Base-by-base conservation (phyloP, 1,139 yeast genomes). In the Suhomyces taliae region DNA sequence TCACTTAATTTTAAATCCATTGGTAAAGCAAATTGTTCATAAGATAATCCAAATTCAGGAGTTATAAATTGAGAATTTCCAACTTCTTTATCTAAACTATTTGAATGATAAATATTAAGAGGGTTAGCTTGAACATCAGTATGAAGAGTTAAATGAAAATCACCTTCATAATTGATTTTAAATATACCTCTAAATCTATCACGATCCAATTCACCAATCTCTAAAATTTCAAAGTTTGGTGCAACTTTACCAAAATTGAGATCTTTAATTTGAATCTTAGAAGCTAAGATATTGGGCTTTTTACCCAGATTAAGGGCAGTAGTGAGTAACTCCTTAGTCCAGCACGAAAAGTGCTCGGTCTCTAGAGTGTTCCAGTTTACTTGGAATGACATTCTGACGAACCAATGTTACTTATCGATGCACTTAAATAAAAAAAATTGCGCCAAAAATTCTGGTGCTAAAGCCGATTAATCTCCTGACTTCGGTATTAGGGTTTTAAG, bases 51-150 rank as follows among this genome's bases (percentile, higher is more conserved):
- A 56, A 89, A 86, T 31, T 77, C 73, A 0, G 96, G 96, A 34
- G 81, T 74, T 6, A 85, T 75, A 59, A 88, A 89, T 41, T 54
- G 54, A 12, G 62, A 50, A 29, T 51, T 57, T 15, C 53, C 56
- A 59, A 68, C 56, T 46, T 73, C 78, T 27, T 61, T 56, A 48
- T 77, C 83, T 44, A 67, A 63, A 24, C 80, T 66, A 53, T 74
- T 79, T 55, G 73, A 76, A 45, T 79, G 72, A 60, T 86, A 84
- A 38, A 87, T 88, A 53, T 85, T 85, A 47, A 89, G 71, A 2
- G 95, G 88, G 63, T 89, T 89, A 1, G 96, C 96, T 64, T 88
- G 90, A 9, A 90, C 90, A 49, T 86, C 83, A 1, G 96, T 90
- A 46, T 85, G 87, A 47, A 89, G 73, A 0, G 95, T 87, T 47